Base-by-base conservation (phyloP, 768 basidiomycete genomes). In the Phlegmacium glaucopus region DNA sequence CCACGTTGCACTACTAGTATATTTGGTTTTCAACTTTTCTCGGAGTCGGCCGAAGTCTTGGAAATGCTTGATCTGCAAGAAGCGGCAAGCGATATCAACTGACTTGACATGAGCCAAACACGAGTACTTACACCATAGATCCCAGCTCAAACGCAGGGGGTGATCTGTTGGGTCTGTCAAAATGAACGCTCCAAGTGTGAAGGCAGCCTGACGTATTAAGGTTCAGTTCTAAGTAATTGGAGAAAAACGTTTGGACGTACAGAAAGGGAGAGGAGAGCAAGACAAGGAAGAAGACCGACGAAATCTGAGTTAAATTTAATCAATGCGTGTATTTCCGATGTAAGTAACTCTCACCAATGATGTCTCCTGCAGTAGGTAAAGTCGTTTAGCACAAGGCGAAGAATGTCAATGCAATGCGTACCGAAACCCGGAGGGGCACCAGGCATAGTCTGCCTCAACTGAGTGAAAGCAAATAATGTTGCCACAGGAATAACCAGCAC, bases 401-500 rank as follows among this genome's bases (percentile, higher is more conserved):
- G 26, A 46, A 1, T 7, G 12, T 11, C 4, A 10, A 28, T 32
- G 1, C n/a, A n/a, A n/a, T n/a, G 6, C 57, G 13, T 38, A 59
- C 61, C 58, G 30, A 62, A 62, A 16, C 59, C 59, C 4, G 44
- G 44, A 6, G 59, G 59, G 4, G 58, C 59, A 15, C 58, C 58
- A 3, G 61, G 58, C 59, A 62, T 62, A 18, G 57, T 60, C 27
- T 56, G 53, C 12, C 58, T 44, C 18, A 62, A 42, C 32, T 56
- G 53, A 0, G 61, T 59, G 29, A 62, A 62, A 8, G 61, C 59
- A 27, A 63, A 61, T 1, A 63, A 47, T 4, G 61, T 63, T 3
- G 58, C 59, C n/a, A 63, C 61, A 7, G 60, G 61, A n/a, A 61
- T 55, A n/a, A 61, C 46, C 35, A 61, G 37, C 1, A 63, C 52